Conservation (phyloP, 495 filamentous ascomycete genomes). For the Lophiotrema nucula region DNA sequence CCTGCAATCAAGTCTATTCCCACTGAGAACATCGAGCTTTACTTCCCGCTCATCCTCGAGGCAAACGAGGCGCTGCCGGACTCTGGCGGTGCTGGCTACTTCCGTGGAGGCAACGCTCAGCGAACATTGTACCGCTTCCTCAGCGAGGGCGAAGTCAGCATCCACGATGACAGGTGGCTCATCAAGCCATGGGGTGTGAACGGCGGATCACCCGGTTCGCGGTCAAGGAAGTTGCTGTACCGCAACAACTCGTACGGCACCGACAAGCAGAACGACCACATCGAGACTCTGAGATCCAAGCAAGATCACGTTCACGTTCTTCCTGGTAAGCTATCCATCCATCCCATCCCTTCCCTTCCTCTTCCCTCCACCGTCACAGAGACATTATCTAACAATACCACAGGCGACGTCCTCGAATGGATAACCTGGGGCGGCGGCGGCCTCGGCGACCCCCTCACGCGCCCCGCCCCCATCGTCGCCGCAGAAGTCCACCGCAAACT, state of each 20-base stretch:
- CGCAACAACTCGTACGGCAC: constrained; percentile 41
- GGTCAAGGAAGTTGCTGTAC: constrained; percentile 48
- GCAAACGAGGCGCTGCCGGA: constrained; percentile 52
- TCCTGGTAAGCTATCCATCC: constrained; percentile 23
- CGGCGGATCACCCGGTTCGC: constrained; percentile 47
- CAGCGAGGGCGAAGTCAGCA: constrained; percentile 47
- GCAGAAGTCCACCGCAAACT: constrained; percentile 49
- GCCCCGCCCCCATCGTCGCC: constrained; percentile 48
- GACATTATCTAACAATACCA: too few species aligned
- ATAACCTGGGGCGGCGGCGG: constrained; percentile 54
- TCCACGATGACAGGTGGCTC: constrained; percentile 54
- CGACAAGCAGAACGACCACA: constrained; percentile 29
- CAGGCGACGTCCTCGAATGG: constrained; percentile 53
- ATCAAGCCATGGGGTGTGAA: constrained; percentile 53
- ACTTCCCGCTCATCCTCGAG: constrained; percentile 52
- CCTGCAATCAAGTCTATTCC: constrained; percentile 54
- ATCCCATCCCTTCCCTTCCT: not conserved
- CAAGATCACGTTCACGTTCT: constrained; percentile 52
- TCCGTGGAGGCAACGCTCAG: constrained; percentile 52
- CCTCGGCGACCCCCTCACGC: constrained; percentile 50
- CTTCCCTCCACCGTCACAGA: not conserved
- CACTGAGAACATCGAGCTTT: constrained; percentile 51
- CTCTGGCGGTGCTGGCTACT: constrained; percentile 49
- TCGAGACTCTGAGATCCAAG: constrained; percentile 45
- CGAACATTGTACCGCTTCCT: constrained; percentile 51